Percentiles rank a stretch among this genome's conserved stretches.
Evolutionary conservation across 176 grass and related monocot species (phyloP).

Genomic region (Hsuehochloa calcarea): DNA sequence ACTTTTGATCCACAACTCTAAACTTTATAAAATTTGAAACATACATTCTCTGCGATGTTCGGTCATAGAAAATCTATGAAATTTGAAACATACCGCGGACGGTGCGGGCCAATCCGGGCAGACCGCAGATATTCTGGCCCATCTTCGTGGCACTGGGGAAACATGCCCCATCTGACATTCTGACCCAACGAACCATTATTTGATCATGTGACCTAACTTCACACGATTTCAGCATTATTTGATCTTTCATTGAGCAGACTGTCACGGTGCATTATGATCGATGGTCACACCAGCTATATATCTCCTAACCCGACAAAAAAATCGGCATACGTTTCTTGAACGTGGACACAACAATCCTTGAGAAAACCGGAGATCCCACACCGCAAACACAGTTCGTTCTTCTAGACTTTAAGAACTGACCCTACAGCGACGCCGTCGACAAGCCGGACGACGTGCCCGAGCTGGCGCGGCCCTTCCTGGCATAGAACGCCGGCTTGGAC

Average conservation of each 20-base stretch:
- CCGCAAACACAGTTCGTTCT: neutral
- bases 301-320: neutral
- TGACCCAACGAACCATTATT: neutral
- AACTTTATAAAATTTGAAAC: no score
- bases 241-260: neutral
- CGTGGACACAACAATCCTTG: neutral
- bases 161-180: no score
- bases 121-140: no score
- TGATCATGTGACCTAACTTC: neutral
- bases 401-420: neutral
- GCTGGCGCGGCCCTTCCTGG: neutral
- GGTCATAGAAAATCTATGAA: no score
- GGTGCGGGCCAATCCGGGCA: no score
- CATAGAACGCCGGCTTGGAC: conserved; percentile 28
- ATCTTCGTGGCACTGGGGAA: neutral
- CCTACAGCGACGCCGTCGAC: neutral
- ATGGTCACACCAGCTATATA: neutral
- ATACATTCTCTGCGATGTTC: no score
- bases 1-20: no score
- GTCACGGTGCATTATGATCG: neutral
- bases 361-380: neutral
- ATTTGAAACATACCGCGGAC: no score
- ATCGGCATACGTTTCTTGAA: neutral
- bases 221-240: neutral
- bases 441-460: neutral